Conservation (phyloP, 1,139 yeast genomes). For the Magnusiomyces paraingens region DNA sequence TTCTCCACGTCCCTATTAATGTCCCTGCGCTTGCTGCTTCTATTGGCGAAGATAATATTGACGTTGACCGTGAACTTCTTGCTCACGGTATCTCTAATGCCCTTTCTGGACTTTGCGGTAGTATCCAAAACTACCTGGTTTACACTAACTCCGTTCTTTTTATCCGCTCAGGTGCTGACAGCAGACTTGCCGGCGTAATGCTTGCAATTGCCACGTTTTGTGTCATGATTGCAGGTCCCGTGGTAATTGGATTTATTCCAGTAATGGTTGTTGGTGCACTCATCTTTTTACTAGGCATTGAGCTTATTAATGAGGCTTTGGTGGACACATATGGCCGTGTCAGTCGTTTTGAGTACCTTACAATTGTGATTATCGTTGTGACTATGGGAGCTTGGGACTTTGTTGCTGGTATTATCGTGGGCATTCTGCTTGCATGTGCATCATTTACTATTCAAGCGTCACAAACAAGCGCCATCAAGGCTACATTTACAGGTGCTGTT, state of each 20-base stretch:
- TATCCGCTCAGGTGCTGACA: constrained; percentile 91
- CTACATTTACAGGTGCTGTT: constrained; percentile 77
- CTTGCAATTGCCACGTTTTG: constrained; percentile 73
- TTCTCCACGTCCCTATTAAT: constrained; percentile 91
- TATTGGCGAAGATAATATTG: constrained; percentile 68
- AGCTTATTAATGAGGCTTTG: constrained; percentile 76
- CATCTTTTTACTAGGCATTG: constrained; percentile 85
- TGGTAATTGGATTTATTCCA: constrained; percentile 87
- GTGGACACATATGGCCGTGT: constrained; percentile 79
- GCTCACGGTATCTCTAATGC: constrained; percentile 96
- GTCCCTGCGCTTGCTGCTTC: constrained; percentile 96
- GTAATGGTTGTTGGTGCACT: constrained; percentile 92
- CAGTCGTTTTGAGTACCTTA: constrained; percentile 68
- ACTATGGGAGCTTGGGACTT: constrained; percentile 96
- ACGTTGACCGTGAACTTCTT: constrained; percentile 85
- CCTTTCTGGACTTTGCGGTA: constrained; percentile 74
- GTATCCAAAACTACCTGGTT: constrained; percentile 89
- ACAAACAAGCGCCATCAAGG: constrained; percentile 71
- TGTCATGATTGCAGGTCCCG: constrained; percentile 86
- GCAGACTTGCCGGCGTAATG: constrained; percentile 78
- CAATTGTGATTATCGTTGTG: constrained; percentile 75
- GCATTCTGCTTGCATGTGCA: constrained; percentile 84
- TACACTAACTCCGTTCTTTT: constrained; percentile 90
- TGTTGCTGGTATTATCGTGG: constrained; percentile 86
- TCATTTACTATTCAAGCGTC: constrained; percentile 91